Conservation (phyloP, 2,329 filamentous ascomycete species). For the Onygenales sp. region DNA sequence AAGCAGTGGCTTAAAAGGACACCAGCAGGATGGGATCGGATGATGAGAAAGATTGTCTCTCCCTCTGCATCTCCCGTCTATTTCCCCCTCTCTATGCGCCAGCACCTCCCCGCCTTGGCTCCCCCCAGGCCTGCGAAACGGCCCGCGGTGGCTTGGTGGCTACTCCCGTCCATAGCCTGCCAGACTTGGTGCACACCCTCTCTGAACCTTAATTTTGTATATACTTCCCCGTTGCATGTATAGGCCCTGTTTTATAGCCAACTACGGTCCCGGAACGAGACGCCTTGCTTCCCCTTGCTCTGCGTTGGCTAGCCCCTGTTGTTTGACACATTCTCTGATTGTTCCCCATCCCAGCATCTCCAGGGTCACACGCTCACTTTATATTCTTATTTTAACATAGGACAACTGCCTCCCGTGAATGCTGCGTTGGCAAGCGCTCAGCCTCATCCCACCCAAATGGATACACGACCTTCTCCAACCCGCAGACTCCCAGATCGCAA, state of each 20-base stretch:
- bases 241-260: background rate
- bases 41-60: background rate
- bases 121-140: background rate
- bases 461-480: slow-evolving; percentile 6
- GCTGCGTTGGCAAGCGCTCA: slow-evolving; percentile 24
- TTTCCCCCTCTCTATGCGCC: background rate
- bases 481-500: slow-evolving; percentile 10
- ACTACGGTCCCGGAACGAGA: background rate
- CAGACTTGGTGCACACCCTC: background rate
- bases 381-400: slow-evolving; percentile 16
- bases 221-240: background rate
- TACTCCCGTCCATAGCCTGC: background rate
- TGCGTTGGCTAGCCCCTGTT: slow-evolving; percentile 3
- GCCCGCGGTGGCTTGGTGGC: background rate
- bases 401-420: slow-evolving; percentile 12
- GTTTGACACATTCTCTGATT: slow-evolving; percentile 2
- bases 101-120: background rate
- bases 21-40: background rate
- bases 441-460: slow-evolving; percentile 13
- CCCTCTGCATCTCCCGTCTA: background rate
- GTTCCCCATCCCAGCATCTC: slow-evolving; percentile 1
- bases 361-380: slow-evolving; percentile 24
- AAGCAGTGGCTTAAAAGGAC: background rate
- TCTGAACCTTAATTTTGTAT: background rate
- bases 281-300: background rate